Evolutionary conservation across 164 flowering plant genomes (phyloP).

Genomic region (Piper longum): DNA sequence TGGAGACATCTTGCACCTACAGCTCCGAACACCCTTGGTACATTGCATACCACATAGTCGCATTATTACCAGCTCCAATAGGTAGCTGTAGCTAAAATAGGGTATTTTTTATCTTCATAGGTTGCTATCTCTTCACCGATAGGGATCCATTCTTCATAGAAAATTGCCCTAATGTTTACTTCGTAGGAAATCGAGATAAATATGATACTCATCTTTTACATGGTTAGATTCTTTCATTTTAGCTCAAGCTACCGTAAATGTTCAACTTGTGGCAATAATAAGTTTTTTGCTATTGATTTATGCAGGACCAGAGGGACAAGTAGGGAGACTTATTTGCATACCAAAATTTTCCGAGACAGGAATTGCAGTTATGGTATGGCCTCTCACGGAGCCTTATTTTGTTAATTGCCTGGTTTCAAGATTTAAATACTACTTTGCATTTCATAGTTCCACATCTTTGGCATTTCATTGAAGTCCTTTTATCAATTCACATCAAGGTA

Average conservation of each 20-base stretch:
- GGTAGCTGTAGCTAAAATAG: not conserved
- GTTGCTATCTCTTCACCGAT: constrained; percentile 93
- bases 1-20: constrained; percentile 99
- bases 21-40: constrained; percentile 92
- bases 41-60: not conserved
- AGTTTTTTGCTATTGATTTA: not conserved
- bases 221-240: constrained; percentile 28
- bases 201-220: constrained; percentile 45
- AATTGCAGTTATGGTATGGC: constrained; percentile 68
- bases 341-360: constrained; percentile 86
- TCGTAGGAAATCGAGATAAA: constrained; percentile 73
- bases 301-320: constrained; percentile 86
- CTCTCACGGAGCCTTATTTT: not conserved
- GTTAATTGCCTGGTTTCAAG: not conserved
- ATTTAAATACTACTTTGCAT: not conserved
- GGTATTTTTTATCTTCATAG: constrained; percentile 22
- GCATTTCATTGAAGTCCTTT: not conserved
- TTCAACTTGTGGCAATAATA: not conserved
- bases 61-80: not conserved
- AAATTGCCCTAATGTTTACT: constrained; percentile 91
- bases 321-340: constrained; percentile 67
- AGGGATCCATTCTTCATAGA: constrained; percentile 86
- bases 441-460: not conserved
- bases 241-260: not conserved
- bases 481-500: too few relatives aligned